Percentiles rank a stretch among this genome's conserved stretches.
Conservation (phyloP, 768 basidiomycete species). For the Suillus decipiens region DNA sequence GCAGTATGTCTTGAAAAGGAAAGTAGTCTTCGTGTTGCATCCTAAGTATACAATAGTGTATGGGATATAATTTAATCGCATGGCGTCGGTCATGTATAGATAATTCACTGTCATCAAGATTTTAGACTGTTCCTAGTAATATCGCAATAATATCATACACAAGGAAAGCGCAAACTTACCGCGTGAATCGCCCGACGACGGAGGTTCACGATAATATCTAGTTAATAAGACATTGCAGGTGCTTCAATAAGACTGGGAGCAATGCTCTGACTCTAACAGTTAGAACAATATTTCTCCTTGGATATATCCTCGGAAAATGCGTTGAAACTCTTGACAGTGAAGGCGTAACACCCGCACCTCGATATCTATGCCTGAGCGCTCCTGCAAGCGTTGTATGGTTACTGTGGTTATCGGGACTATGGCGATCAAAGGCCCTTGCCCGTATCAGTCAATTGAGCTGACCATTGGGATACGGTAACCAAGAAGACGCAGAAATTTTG, state of each 20-base stretch:
- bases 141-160: not conserved
- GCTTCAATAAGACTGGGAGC: not conserved
- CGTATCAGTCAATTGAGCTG: not conserved
- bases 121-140: not conserved
- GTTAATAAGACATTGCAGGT: not conserved
- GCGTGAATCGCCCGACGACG: not conserved
- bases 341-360: not conserved
- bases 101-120: not conserved
- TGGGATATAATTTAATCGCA: no score
- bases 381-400: not conserved
- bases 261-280: not conserved
- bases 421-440: not conserved
- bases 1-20: not conserved
- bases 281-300: no score
- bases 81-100: no score
- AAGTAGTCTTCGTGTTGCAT: not conserved
- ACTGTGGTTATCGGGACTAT: constrained; percentile 1
- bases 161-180: not conserved
- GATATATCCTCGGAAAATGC: not conserved
- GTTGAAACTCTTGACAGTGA: not conserved
- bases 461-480: not conserved
- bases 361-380: not conserved
- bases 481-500: constrained; percentile 2
- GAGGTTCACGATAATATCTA: not conserved
- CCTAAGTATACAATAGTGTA: not conserved